Percentiles rank a stretch among this genome's conserved stretches.
Evolutionary conservation across 768 basidiomycete species (phyloP).

Genomic region (Mycena venus): DNA sequence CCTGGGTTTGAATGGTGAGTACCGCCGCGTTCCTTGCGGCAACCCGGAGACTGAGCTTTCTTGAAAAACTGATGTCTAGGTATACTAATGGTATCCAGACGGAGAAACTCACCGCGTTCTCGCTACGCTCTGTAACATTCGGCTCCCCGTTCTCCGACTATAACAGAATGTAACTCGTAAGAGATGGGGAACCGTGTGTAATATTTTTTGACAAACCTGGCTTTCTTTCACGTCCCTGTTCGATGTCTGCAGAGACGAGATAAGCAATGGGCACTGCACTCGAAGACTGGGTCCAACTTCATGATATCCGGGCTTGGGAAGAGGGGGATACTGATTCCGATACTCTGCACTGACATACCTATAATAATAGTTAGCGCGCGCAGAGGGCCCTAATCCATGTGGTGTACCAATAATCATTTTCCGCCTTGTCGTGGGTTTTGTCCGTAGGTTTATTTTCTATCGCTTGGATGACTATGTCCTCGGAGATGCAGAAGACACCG

Average conservation of each 20-base stretch:
- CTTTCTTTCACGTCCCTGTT: not conserved
- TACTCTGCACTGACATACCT: conserved; percentile 24
- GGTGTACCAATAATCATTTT: conserved; percentile 9
- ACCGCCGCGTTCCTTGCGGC: too few relatives aligned
- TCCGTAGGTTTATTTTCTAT: not conserved
- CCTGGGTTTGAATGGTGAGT: not conserved
- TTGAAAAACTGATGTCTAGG: not conserved
- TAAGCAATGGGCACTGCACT: not conserved
- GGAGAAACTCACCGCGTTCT: not conserved
- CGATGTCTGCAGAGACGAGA: not conserved
- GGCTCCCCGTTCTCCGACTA: not conserved
- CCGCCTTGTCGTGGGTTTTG: conserved; percentile 6
- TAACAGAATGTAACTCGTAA: not conserved
- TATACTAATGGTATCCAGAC: not conserved
- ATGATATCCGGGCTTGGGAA: not conserved
- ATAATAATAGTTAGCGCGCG: not conserved
- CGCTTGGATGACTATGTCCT: conserved; percentile 20
- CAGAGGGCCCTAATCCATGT: too few relatives aligned
- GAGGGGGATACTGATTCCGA: not conserved
- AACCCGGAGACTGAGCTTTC: not conserved
- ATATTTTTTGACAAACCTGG: not conserved
- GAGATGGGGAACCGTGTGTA: not conserved
- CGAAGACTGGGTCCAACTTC: not conserved
- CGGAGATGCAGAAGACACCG: conserved; percentile 8
- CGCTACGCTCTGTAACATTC: not conserved